Evolutionary conservation across 1,284 basidiomycete species (phyloP).

Genomic region (Farysia itapuensis): DNA sequence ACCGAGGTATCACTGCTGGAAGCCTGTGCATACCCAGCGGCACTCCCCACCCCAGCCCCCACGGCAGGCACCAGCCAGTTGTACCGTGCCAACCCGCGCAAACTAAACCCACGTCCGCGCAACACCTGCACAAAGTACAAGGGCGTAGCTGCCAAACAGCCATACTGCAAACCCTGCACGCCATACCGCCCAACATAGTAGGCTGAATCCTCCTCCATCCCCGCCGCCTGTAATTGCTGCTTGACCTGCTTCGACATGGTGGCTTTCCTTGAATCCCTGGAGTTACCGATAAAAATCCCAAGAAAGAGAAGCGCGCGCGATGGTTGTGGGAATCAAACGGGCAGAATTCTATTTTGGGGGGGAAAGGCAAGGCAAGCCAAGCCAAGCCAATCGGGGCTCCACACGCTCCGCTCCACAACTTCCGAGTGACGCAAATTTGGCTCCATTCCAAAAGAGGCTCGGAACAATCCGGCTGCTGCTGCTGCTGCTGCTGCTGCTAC

Average conservation of each 20-base stretch:
- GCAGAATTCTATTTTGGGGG: no score
- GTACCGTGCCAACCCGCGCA: conserved; percentile 40
- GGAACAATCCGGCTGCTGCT: no score
- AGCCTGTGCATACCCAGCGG: conserved; percentile 30
- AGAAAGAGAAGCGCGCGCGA: neutral
- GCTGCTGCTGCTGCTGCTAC: no score
- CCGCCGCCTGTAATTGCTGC: conserved; percentile 6
- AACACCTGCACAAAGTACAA: conserved; percentile 37
- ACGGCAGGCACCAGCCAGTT: conserved; percentile 48
- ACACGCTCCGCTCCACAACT: no score
- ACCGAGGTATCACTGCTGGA: conserved; percentile 16
- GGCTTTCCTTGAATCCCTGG: neutral
- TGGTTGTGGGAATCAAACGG: no score
- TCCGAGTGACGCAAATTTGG: no score
- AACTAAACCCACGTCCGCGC: conserved; percentile 34
- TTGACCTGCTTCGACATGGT: conserved; percentile 29
- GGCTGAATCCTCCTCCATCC: conserved; percentile 35
- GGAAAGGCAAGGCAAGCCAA: no score
- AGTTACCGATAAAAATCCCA: neutral
- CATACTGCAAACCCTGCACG: conserved; percentile 38
- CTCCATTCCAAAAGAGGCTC: no score
- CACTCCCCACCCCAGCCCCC: conserved; percentile 25
- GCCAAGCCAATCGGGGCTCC: no score
- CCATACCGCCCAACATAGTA: conserved; percentile 38
- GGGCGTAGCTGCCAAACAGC: conserved; percentile 48